These are phyloP conservation scores for Boletus tylopilopsis DNA, from an alignment of 768 basidiomycete genomes.

Conservation along the genomic window DNA sequence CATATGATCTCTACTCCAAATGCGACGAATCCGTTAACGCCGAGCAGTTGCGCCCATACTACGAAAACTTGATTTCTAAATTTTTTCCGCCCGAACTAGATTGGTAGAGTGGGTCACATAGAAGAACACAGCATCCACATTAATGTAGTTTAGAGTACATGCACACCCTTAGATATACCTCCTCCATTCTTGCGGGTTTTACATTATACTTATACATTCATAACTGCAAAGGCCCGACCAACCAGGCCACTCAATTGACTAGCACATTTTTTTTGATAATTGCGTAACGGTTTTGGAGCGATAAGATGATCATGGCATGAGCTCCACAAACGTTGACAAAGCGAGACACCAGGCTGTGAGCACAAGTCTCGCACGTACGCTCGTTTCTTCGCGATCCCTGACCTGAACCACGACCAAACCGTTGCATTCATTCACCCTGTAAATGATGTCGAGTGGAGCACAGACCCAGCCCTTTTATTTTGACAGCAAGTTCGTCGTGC, in stretches of 20 bases:
- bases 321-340: constrained; percentile 18
- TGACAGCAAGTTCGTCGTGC: constrained; percentile 80
- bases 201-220: background rate
- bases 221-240: too few species aligned
- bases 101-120: constrained; percentile 52
- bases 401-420: background rate
- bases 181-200: background rate
- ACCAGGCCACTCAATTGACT: too few species aligned
- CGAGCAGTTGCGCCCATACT: constrained; percentile 74
- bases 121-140: constrained; percentile 6
- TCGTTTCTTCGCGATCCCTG: background rate
- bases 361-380: background rate
- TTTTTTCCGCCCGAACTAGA: constrained; percentile 81
- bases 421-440: too few species aligned
- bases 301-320: constrained; percentile 15
- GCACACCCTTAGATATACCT: background rate
- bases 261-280: background rate
- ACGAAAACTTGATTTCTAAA: constrained; percentile 74
- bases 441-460: constrained; percentile 10
- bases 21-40: constrained; percentile 64
- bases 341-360: background rate
- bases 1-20: constrained; percentile 93
- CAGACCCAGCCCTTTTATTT: constrained; percentile 23
- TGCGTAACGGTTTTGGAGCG: constrained; percentile 6
- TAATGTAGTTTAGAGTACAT: background rate